Evolutionary conservation across 352 stramenopile species (phyloP).

Genomic region (Phytophthora kernoviae): DNA sequence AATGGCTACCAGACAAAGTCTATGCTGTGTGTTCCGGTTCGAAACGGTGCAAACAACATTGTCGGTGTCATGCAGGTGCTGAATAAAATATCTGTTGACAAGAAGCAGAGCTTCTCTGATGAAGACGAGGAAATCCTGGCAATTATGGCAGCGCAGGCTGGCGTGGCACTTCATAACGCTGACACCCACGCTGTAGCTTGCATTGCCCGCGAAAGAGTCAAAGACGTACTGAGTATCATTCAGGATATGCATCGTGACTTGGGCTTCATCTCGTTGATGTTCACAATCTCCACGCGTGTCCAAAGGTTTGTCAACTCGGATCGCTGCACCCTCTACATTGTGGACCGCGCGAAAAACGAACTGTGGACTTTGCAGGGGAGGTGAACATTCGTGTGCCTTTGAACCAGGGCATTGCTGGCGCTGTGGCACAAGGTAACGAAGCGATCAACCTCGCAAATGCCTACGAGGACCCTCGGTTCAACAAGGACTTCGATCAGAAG

Average conservation of each 20-base stretch:
- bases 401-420: conserved; percentile 86
- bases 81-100: conserved; percentile 77
- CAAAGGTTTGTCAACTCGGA: conserved; percentile 90
- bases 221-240: conserved; percentile 89
- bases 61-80: conserved; percentile 92
- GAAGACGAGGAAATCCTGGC: conserved; percentile 89
- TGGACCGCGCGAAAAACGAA: conserved; percentile 89
- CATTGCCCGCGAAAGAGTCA: conserved; percentile 63
- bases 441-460: conserved; percentile 86
- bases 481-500: conserved; percentile 90
- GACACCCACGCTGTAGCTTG: conserved; percentile 67
- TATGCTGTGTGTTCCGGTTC: conserved; percentile 92
- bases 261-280: conserved; percentile 91
- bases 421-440: conserved; percentile 71
- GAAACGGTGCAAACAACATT: conserved; percentile 75
- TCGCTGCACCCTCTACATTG: conserved; percentile 92
- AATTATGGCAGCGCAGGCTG: conserved; percentile 86
- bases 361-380: conserved; percentile 91
- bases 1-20: conserved; percentile 92
- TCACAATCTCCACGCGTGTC: conserved; percentile 90
- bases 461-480: conserved; percentile 89
- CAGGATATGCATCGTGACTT: conserved; percentile 90
- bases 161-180: conserved; percentile 88
- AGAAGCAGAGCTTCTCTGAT: conserved; percentile 71
- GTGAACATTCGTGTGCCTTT: conserved; percentile 88